Percentiles rank a stretch among this genome's conserved stretches.
These are phyloP conservation scores for Antrodiella citrinella DNA, from an alignment of 768 basidiomycete genomes.

Conservation along the genomic window DNA sequence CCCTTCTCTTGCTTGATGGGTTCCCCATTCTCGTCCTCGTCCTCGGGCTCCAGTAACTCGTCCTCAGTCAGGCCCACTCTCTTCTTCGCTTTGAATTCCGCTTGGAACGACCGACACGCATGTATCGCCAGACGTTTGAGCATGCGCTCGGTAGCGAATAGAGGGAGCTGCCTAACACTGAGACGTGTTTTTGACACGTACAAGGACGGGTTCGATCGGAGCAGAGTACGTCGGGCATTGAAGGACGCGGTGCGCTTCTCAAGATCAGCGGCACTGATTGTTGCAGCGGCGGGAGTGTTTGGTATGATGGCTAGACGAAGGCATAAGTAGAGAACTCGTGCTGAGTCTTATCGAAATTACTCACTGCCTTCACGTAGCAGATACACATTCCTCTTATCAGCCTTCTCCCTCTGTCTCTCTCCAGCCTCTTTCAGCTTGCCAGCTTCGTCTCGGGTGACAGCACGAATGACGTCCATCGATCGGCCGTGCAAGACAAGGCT, in stretches of 20 bases:
- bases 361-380: conserved; percentile 92
- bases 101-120: conserved; percentile 70
- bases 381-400: conserved; percentile 93
- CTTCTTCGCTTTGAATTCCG: conserved; percentile 57
- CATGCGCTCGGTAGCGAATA: conserved; percentile 83
- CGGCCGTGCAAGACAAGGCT: conserved; percentile 86
- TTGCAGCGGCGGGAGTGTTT: conserved; percentile 70
- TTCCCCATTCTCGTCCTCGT: conserved; percentile 20
- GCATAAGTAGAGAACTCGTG: no score
- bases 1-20: conserved; percentile 16
- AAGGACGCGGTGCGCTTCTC: conserved; percentile 82
- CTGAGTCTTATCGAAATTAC: no score
- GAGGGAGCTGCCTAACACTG: conserved; percentile 86
- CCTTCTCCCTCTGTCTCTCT: conserved; percentile 77
- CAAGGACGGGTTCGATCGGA: conserved; percentile 87
- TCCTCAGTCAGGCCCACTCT: conserved; percentile 61
- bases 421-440: conserved; percentile 82
- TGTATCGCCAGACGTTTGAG: conserved; percentile 84
- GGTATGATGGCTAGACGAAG: conserved; percentile 80
- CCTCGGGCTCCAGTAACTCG: conserved; percentile 48
- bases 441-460: conserved; percentile 87
- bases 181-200: conserved; percentile 94
- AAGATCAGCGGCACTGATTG: conserved; percentile 65
- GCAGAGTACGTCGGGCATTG: conserved; percentile 73
- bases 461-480: conserved; percentile 83